phyloP scores from a whole-genome alignment of 2,329 filamentous ascomycete species.

The Stachybotrys chlorohalonatus region DNA sequence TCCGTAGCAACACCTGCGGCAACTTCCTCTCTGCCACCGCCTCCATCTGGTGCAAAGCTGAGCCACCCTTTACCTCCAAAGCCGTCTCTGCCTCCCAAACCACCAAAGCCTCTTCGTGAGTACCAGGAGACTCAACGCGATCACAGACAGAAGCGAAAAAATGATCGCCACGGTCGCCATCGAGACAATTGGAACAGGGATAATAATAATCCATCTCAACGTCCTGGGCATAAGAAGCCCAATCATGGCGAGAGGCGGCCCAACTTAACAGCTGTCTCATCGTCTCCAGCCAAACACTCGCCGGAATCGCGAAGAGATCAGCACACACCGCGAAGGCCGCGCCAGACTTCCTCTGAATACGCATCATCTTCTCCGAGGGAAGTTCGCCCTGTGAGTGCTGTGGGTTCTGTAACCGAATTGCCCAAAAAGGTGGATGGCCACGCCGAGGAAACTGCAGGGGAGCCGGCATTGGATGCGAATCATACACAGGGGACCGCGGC shows the following conservation, averaged over 20 bases:
- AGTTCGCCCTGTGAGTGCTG: too few relatives aligned
- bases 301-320: slow-evolving; percentile 19
- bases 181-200: slow-evolving; percentile 19
- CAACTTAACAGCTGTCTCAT: slow-evolving; percentile 3
- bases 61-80: slow-evolving; percentile 17
- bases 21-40: neutral
- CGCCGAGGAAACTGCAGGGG: too few relatives aligned
- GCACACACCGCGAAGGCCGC: neutral
- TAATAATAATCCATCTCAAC: slow-evolving; percentile 2
- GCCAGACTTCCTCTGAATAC: too few relatives aligned
- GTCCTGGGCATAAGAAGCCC: slow-evolving; percentile 12
- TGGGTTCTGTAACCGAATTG: too few relatives aligned
- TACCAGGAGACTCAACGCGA: slow-evolving; percentile 17
- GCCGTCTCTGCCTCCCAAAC: slow-evolving; percentile 19
- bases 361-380: too few relatives aligned
- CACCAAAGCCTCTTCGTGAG: slow-evolving; percentile 16
- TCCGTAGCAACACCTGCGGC: neutral
- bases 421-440: too few relatives aligned
- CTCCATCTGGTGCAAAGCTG: slow-evolving; percentile 1
- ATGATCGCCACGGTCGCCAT: slow-evolving; percentile 21
- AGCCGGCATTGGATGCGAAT: too few relatives aligned
- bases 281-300: slow-evolving; percentile 10
- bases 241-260: slow-evolving; percentile 9
- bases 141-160: slow-evolving; percentile 18
- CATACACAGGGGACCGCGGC: too few relatives aligned